These are phyloP conservation scores for Phoma sp. DNA, from an alignment of 2,329 filamentous ascomycete species.

Conservation along the genomic window DNA sequence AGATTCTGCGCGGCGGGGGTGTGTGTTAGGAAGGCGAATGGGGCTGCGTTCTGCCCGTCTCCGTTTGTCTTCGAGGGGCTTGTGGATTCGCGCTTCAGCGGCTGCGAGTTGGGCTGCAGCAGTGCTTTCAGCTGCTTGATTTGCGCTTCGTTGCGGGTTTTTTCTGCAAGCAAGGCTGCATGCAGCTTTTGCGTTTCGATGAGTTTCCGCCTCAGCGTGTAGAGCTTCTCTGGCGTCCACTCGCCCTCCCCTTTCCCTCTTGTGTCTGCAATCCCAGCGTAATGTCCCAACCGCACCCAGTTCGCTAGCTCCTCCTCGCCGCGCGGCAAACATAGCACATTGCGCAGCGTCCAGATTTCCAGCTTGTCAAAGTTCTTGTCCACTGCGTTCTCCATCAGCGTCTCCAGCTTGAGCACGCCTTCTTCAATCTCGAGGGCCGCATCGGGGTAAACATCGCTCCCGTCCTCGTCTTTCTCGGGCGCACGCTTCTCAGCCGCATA, in stretches of 20 bases:
- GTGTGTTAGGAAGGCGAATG: constrained; percentile 66
- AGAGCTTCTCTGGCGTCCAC: constrained; percentile 68
- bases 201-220: constrained; percentile 74
- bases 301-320: constrained; percentile 65
- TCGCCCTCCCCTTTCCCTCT: not conserved
- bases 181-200: constrained; percentile 82
- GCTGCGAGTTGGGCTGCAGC: constrained; percentile 41
- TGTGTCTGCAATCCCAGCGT: constrained; percentile 64
- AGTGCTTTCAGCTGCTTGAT: constrained; percentile 70
- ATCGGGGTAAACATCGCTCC: constrained; percentile 55
- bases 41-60: not conserved
- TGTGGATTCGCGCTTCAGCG: constrained; percentile 29
- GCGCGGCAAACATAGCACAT: constrained; percentile 63
- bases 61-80: not conserved
- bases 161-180: constrained; percentile 72
- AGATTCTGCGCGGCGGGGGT: constrained; percentile 56
- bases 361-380: constrained; percentile 61
- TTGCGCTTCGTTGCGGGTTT: constrained; percentile 73
- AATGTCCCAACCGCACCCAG: constrained; percentile 85
- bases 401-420: constrained; percentile 65
- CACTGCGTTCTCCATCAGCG: constrained; percentile 57
- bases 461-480: constrained; percentile 53
- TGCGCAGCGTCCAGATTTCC: constrained; percentile 84
- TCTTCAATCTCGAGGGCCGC: constrained; percentile 80
- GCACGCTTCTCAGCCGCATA: constrained; percentile 56